Base-by-base conservation (phyloP, 148 eudicot species). In the Vaccinium vitisidaea region DNA sequence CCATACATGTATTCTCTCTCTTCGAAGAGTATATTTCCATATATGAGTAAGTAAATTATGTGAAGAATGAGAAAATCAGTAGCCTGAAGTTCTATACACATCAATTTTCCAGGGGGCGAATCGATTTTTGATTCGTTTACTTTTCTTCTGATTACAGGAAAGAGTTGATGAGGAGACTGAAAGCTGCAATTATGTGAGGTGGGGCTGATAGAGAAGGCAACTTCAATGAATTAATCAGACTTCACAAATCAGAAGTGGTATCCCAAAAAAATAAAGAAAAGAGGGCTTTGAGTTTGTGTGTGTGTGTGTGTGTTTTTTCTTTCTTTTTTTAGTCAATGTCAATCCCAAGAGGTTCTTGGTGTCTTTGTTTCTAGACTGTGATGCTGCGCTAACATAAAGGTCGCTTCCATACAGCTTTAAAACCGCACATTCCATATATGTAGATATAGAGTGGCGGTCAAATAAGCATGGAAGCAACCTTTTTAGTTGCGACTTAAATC, bases 131-230 rank as follows among this genome's bases (percentile, higher is more conserved):
- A 74, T 36, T 18, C 14, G 1, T 48, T 75, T 21, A 8, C 23
- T 3, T 81, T 43, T 75, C 25, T 79, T 79, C 5, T 84, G 25
- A 52, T 15, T 84, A 49, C 89, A 94, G 98, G 88, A 85, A 83
- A 87, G 98, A 94, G 88, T 75, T 94, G 87, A 88, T 80, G 90
- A 91, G 98, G 88, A 90, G 98, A 85, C 43, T 92, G 16, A 91
- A 81, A 89, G 88, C 84, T 83, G 85, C 75, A 39, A 19, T 80
- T 11, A 5, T 58, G 12, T 80, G 46, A 52, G 23, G 25, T 18
- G 12, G 19, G 63, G 43, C 63, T 6, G 56, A 32, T 49, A 4
- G 65, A 32, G 48, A 56, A 25, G 59, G n/a, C 12, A 75, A 27
- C 27, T 83, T 30, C 50, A 56, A 55, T 63, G 21, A 65, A 18